A percentile compares a stretch with the other conserved stretches of the same genome.
These are phyloP conservation scores for Apiotrichum sp. DNA, from an alignment of 1,284 basidiomycete genomes.

Conservation along the genomic window DNA sequence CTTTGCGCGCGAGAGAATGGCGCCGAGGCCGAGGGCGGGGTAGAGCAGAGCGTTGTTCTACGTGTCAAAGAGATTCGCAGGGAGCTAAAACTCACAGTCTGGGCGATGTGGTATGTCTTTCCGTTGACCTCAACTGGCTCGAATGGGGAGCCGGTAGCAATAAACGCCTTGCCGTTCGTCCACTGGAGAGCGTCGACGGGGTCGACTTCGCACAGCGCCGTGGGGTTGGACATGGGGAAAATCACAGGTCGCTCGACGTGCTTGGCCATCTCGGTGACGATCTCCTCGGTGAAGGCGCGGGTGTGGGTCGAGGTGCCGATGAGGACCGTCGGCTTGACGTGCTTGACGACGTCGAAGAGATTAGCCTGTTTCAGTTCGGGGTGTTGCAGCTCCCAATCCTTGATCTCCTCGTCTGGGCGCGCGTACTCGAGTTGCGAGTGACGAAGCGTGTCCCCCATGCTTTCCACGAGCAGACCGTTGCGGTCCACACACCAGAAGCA, in stretches of 20 bases:
- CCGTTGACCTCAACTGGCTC: slow-evolving; percentile 62
- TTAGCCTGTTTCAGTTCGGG: slow-evolving; percentile 25
- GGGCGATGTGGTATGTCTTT: slow-evolving; percentile 17
- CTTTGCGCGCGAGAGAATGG: slow-evolving; percentile 58
- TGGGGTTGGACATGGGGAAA: slow-evolving; percentile 75
- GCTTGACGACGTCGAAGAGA: slow-evolving; percentile 56
- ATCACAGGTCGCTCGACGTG: slow-evolving; percentile 71
- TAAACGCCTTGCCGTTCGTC: slow-evolving; percentile 66
- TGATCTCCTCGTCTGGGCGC: slow-evolving; percentile 46
- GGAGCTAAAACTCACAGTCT: neutral
- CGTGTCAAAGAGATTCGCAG: slow-evolving; percentile 18
- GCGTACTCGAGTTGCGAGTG: slow-evolving; percentile 47
- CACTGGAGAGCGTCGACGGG: slow-evolving; percentile 54
- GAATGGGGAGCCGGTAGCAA: slow-evolving; percentile 79
- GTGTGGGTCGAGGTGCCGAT: slow-evolving; percentile 77
- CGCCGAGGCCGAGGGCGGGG: slow-evolving; percentile 69
- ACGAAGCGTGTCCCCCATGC: slow-evolving; percentile 43
- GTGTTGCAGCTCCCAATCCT: slow-evolving; percentile 34
- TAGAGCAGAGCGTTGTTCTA: slow-evolving; percentile 63
- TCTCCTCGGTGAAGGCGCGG: slow-evolving; percentile 72
- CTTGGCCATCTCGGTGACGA: slow-evolving; percentile 62
- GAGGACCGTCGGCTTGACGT: slow-evolving; percentile 65
- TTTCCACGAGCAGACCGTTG: slow-evolving; percentile 47
- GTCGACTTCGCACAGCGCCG: slow-evolving; percentile 64
- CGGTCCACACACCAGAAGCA: slow-evolving; percentile 58